These are phyloP conservation scores for Acanthamoeba lenticulata DNA, from an alignment of 208 protist genomes.

Conservation along the genomic window DNA sequence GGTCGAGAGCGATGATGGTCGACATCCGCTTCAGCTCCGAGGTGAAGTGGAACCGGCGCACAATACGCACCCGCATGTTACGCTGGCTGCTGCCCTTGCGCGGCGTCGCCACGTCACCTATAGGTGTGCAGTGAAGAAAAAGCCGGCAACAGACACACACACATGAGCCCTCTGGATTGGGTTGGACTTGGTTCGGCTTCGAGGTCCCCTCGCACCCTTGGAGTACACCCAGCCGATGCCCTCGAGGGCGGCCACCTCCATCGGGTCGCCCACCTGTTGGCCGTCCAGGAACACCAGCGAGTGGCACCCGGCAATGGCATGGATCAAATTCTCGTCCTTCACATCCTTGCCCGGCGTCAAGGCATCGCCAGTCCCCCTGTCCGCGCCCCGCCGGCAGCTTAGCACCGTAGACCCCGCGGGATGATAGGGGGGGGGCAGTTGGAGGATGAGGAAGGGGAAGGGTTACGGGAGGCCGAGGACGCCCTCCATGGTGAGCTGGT, in stretches of 20 bases:
- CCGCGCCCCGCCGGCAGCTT: neutral
- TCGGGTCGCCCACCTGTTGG: constrained; percentile 72
- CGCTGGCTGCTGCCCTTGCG: constrained; percentile 62
- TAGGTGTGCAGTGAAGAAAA: neutral
- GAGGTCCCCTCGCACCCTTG: constrained; percentile 15
- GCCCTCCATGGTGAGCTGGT: constrained; percentile 86
- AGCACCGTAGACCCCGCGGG: neutral
- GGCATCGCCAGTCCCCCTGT: neutral
- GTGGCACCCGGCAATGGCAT: constrained; percentile 85
- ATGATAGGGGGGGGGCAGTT: neutral
- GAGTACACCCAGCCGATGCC: constrained; percentile 53
- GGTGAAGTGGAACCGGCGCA: constrained; percentile 94
- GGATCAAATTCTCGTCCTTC: neutral
- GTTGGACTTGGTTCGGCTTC: constrained; percentile 8
- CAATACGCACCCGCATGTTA: constrained; percentile 85
- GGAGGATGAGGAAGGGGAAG: neutral
- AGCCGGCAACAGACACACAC: constrained; percentile 70
- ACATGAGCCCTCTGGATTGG: neutral
- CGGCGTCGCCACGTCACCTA: constrained; percentile 67
- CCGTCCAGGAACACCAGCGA: constrained; percentile 90
- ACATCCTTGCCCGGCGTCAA: neutral
- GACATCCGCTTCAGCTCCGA: constrained; percentile 96
- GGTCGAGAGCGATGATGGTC: constrained; percentile 87
- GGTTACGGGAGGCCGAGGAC: constrained; percentile 72
- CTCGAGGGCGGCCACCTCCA: constrained; percentile 74